Base-by-base conservation (phyloP, 202 grass and related monocot genomes). In the Saccharum hybrid region DNA sequence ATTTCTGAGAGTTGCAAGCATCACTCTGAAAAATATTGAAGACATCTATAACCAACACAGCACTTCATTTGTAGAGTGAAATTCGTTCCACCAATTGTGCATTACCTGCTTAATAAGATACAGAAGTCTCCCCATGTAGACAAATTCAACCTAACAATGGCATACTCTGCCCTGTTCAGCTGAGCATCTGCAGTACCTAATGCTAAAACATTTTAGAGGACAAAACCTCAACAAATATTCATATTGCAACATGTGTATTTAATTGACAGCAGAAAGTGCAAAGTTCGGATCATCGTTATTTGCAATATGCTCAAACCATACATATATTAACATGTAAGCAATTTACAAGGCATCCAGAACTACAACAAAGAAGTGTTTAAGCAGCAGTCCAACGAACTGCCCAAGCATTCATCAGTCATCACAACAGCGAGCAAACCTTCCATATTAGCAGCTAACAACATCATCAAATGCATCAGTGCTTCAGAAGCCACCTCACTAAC, bases 131-230 rank as follows among this genome's bases (percentile, higher is more conserved):
- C 68, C 26, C 14, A 37, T 57, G 30, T 33, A 78, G 43, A 63
- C 51, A 86, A 36, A 62, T 62, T 68, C 56, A 88, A 70, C 72
- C 62, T 83, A 72, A 84, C 49, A 80, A 42, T 74, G 85, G n/a
- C 57, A 70, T 72, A 65, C n/a, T 67, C 15, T 46, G 28, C 43
- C 42, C 63, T 75, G 31, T 76, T 86, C 76, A 51, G 51, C 65
- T 66, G 61, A 56, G 41, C 78, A 7, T 74, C 86, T 88, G 78
- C 49, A 76, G 54, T 91, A 83, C 82, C 86, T 85, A 76, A 74
- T 75, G 82, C 86, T 78, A 75, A 91, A 88, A 72, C 34, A 88
- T 74, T 88, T 88, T 67, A 88, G 72, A 82, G 56, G 4, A 85
- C 13, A 34, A 63, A 69, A 78, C 56, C 69, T 91, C 52, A 52